Base-by-base conservation (phyloP, 176 grass and related monocot species). In the Thalia dealbata region DNA sequence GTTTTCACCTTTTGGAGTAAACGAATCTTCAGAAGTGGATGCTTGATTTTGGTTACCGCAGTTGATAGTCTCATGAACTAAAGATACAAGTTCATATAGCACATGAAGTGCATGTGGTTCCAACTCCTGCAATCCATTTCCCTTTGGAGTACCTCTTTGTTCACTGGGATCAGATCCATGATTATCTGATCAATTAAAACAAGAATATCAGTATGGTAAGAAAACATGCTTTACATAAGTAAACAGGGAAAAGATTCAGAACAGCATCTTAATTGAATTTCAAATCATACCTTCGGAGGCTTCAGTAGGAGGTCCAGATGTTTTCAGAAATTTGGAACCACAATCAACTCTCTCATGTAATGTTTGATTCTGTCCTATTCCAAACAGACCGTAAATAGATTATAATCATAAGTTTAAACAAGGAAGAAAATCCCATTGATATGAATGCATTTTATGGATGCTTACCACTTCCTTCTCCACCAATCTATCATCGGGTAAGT, bases 401-500 rank as follows among this genome's bases (percentile, higher is more conserved):
- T 72, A 61, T 16, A 52, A 44, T 68, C 58, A n/a, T 15, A 78
- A 48, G 44, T 46, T 46, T 14, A 67, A 54, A 72, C 29, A 52
- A 35, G 43, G 22, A 8, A 82, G 27, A 27, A 27, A 69, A 59
- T 42, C 3, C 1, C 3, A 77, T 12, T 32, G 64, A 27, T 2
- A 32, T 73, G 19, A 38, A 7, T 77, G 71, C 52, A 73, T 44
- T 21, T 65, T 61, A 19, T 58, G 70, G 61, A 59, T 59, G 56
- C 73, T 11, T 90, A 97, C 93, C 89, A 82, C 84, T 84, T 97
- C 89, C 67, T 87, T 82, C 82, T 87, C 88, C 70, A 92, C 81
- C 93, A 97, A 85, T 97, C 93, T 97, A 10, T 89, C 54, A 79
- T 68, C 65, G 41, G 52, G 70, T 41, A 71, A 72, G 73, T 84